phyloP scores from a whole-genome alignment of 2,329 filamentous ascomycete species.

The Stachybotrys chartarum region DNA sequence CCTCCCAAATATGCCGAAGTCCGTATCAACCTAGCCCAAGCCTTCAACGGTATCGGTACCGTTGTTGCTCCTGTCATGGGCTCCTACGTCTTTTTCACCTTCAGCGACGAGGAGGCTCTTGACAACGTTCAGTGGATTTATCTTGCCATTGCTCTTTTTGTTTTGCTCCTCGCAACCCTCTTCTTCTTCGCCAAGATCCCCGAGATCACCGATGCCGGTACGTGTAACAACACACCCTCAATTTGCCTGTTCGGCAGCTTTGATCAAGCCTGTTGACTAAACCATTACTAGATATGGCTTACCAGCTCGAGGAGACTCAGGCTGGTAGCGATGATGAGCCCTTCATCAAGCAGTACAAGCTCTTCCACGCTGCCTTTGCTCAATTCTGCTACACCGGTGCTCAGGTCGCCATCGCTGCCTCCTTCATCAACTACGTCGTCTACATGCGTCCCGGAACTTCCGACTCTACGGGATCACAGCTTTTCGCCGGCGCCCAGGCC shows the following conservation, averaged over 20 bases:
- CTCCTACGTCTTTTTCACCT: constrained; percentile 66
- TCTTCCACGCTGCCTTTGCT: constrained; percentile 69
- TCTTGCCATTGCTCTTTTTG: constrained; percentile 64
- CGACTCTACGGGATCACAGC: constrained; percentile 50
- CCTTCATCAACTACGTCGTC: constrained; percentile 69
- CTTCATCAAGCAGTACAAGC: constrained; percentile 62
- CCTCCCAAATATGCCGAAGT: constrained; percentile 66
- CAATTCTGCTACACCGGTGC: constrained; percentile 76
- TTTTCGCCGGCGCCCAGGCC: constrained; percentile 69
- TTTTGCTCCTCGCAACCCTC: constrained; percentile 56
- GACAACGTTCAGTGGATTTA: constrained; percentile 72
- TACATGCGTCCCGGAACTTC: constrained; percentile 48
- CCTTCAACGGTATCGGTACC: constrained; percentile 69
- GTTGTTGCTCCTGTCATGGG: constrained; percentile 67
- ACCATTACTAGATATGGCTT: constrained; percentile 48
- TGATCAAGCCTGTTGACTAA: constrained; percentile 2
- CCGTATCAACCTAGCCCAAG: constrained; percentile 69
- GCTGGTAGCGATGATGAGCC: constrained; percentile 52
- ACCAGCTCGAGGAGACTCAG: constrained; percentile 49
- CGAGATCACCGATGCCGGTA: constrained; percentile 54
- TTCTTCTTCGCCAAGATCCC: constrained; percentile 63
- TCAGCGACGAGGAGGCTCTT: constrained; percentile 48
- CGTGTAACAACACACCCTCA: constrained; percentile 5
- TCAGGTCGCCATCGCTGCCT: constrained; percentile 58
- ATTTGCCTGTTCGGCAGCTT: neutral